Evolutionary conservation across 306 rosid species (phyloP), one percentile per base, ranked within the genome.

Genomic region (Cucurbita argyrosperma): DNA sequence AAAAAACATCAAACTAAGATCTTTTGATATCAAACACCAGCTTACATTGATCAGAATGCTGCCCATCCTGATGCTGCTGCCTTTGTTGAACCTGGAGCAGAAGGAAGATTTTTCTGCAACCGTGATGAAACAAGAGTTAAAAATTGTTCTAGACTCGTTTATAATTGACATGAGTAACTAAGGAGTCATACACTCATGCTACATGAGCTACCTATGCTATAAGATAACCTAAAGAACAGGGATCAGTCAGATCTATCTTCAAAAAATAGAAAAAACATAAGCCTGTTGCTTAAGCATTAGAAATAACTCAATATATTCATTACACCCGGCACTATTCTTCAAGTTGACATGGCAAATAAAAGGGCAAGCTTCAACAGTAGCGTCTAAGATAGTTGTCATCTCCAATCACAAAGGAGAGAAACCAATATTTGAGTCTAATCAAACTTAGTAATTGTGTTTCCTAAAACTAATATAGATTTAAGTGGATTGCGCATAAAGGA

Each of bases 11-110:
- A 76, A 75, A 67, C 46, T 23, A 71, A 82, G 64, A 85, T 80
- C 87, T 85, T 58, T 45, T 65, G 23, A 18, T 42, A 66, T 19
- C 74, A 69, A 42, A 26, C 74, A 69, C 74, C 58, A 21, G 74
- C 42, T 26, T 69, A 21, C 56, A 46, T 13, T 7, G 83, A 78
- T 92, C 91, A 90, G 86, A 93, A 93, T 60, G 98, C 98, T 16
- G 98, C 98, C 98, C 98, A 93, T 84, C 98, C 98, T 52, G 89
- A 88, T 47, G 94, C 97, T 7, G 87, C 77, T 52, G 91, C 79
- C 76, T 81, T 83, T 5, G 85, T 10, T 9, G 96, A 84, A 26
- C 92, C 94, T 5, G 97, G 83, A 49, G 81, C 64, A 2, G 90
- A 74, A 8, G 98, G 98, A 74, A 90, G 97, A 78, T 77, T 90